These are phyloP conservation scores for Alternaria arbusti DNA, from an alignment of 2,329 filamentous ascomycete genomes.

Conservation along the genomic window DNA sequence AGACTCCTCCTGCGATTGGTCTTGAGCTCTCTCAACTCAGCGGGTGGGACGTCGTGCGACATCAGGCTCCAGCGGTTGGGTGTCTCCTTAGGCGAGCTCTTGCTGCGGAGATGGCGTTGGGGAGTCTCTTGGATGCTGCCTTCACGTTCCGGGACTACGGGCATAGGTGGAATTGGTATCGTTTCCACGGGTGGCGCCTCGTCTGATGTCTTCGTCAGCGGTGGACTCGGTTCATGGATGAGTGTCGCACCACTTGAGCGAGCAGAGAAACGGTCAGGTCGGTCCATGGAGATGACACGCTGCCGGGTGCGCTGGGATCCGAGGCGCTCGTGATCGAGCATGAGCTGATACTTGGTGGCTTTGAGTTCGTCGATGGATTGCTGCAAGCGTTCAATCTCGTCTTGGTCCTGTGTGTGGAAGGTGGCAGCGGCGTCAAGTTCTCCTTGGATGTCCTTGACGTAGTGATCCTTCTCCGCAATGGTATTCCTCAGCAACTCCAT, in stretches of 20 bases:
- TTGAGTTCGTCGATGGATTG: slow-evolving; percentile 31
- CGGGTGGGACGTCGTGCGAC: slow-evolving; percentile 27
- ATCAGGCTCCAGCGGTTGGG: slow-evolving; percentile 26
- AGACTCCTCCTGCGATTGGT: slow-evolving; percentile 24
- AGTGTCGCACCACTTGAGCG: slow-evolving; percentile 43
- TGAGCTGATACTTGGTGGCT: slow-evolving; percentile 38
- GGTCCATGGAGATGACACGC: slow-evolving; percentile 27
- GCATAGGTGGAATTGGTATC: slow-evolving; percentile 9
- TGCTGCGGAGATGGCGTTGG: slow-evolving; percentile 16
- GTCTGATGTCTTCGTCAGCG: slow-evolving; percentile 20
- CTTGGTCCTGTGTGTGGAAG: slow-evolving; percentile 26
- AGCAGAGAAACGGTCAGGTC: slow-evolving; percentile 27
- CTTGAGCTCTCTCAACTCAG: slow-evolving; percentile 24
- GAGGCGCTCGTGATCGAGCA: slow-evolving; percentile 42
- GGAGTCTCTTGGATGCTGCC: slow-evolving; percentile 29
- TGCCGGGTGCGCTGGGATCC: slow-evolving; percentile 31
- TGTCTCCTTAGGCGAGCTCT: slow-evolving; percentile 9
- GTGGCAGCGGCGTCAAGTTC: slow-evolving; percentile 22
- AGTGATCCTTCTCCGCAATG: slow-evolving; percentile 23
- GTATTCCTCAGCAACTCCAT: slow-evolving; percentile 22
- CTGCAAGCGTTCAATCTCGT: slow-evolving; percentile 37
- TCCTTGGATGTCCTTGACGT: slow-evolving; percentile 26
- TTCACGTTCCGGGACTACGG: slow-evolving; percentile 4
- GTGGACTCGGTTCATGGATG: slow-evolving; percentile 30
- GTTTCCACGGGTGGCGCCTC: slow-evolving; percentile 16